phyloP scores from a whole-genome alignment of 2,329 filamentous ascomycete species.

The Fusarium miscanthi region DNA sequence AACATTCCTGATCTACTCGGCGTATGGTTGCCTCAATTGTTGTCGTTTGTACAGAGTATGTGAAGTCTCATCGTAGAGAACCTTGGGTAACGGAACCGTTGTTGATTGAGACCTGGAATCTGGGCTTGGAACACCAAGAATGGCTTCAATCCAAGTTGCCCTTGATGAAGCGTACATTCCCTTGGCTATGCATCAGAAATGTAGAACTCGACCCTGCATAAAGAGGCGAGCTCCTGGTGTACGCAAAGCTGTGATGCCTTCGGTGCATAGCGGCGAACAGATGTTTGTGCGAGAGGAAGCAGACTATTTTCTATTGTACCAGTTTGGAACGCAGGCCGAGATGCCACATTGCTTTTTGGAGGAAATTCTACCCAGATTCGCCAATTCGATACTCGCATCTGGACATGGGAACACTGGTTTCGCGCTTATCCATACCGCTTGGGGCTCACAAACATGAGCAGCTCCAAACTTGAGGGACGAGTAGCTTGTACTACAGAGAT shows the following conservation, averaged over 20 bases:
- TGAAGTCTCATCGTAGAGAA: not conserved
- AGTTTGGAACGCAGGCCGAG: not conserved
- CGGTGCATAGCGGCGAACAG: not conserved
- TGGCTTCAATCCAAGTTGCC: not conserved
- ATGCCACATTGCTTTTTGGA: not conserved
- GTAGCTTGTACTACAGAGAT: not conserved
- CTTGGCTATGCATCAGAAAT: not conserved
- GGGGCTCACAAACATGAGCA: not conserved
- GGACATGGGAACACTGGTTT: too few relatives aligned
- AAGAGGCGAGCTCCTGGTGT: constrained; percentile 14
- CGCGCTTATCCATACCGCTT: not conserved
- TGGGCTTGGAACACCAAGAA: not conserved
- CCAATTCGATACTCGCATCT: not conserved
- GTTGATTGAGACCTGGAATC: not conserved
- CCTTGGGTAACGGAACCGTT: not conserved
- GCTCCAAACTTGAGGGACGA: not conserved
- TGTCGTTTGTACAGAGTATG: not conserved
- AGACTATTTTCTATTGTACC: not conserved
- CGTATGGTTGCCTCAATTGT: not conserved
- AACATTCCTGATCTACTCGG: constrained; percentile 14
- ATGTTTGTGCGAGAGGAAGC: constrained; percentile 6
- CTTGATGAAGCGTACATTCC: not conserved
- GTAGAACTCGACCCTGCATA: not conserved
- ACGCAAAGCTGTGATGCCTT: not conserved
- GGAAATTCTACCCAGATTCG: not conserved